phyloP scores from a whole-genome alignment of 768 basidiomycete species.

The Phlebiopsis flavidoalba region DNA sequence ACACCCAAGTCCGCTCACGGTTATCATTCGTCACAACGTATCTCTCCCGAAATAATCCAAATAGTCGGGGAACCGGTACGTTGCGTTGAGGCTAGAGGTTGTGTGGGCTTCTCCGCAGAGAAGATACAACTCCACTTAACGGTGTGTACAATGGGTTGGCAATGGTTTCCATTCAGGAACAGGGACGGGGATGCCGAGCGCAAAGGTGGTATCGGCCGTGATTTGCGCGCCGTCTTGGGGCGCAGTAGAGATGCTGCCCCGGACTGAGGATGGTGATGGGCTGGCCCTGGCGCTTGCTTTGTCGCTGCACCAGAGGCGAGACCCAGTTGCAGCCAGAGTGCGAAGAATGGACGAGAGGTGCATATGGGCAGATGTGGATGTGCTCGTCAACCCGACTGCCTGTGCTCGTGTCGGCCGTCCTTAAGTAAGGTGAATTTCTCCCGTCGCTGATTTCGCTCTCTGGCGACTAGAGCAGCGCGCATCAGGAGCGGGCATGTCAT shows the following conservation, averaged over 20 bases:
- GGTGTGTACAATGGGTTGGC: background rate
- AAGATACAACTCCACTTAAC: background rate
- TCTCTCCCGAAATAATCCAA: background rate
- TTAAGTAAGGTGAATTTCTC: no score
- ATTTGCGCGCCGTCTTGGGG: background rate
- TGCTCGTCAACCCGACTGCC: background rate
- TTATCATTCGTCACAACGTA: background rate
- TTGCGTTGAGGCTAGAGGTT: background rate
- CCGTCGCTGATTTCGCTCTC: no score
- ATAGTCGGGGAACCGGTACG: background rate
- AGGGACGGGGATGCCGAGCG: background rate
- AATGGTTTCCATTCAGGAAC: background rate
- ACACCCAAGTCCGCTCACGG: background rate
- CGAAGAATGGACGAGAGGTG: background rate
- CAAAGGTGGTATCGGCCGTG: background rate
- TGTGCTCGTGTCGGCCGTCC: background rate
- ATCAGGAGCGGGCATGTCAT: no score
- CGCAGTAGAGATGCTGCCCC: background rate
- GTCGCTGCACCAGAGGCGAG: background rate
- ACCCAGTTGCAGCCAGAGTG: background rate
- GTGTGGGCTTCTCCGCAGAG: background rate
- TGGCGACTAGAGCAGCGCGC: no score
- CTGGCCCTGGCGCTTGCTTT: background rate
- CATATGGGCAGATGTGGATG: background rate
- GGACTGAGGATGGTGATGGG: background rate